Conservation (phyloP, 2,329 filamentous ascomycete species). For the Knoxdaviesia proteae region DNA sequence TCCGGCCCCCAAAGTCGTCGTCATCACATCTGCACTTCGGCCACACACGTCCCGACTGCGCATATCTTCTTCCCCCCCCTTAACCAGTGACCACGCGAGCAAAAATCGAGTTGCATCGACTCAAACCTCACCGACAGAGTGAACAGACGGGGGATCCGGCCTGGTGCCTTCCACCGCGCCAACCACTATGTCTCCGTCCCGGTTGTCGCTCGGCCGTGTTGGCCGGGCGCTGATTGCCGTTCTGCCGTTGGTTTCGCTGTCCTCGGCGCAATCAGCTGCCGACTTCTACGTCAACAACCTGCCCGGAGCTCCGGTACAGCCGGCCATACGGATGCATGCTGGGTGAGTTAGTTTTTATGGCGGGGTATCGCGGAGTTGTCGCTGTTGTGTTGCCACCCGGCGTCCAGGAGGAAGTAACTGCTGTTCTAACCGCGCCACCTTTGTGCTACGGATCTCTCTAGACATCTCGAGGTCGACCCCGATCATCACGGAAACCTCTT, state of each 20-base stretch:
- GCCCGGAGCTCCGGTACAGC: constrained; percentile 58
- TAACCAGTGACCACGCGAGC: no score
- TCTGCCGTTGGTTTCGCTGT: constrained; percentile 15
- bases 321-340: constrained; percentile 90
- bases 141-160: no score
- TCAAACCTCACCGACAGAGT: no score
- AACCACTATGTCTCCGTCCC: constrained; percentile 8
- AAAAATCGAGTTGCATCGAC: no score
- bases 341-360: constrained; percentile 38
- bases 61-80: no score
- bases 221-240: constrained; percentile 8
- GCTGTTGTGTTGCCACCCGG: neutral
- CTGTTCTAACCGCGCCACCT: no score
- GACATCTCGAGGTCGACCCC: constrained; percentile 75
- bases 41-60: no score
- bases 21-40: no score
- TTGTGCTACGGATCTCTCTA: constrained; percentile 14
- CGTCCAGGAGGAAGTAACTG: neutral
- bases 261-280: constrained; percentile 20
- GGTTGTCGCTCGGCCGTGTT: constrained; percentile 4
- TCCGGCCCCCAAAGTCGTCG: no score
- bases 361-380: neutral
- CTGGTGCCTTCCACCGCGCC: neutral
- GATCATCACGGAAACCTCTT: constrained; percentile 84
- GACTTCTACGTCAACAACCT: constrained; percentile 81